Evolutionary conservation across 2,329 filamentous ascomycete species (phyloP).

Genomic region (Pseudogymnoascus sp.): DNA sequence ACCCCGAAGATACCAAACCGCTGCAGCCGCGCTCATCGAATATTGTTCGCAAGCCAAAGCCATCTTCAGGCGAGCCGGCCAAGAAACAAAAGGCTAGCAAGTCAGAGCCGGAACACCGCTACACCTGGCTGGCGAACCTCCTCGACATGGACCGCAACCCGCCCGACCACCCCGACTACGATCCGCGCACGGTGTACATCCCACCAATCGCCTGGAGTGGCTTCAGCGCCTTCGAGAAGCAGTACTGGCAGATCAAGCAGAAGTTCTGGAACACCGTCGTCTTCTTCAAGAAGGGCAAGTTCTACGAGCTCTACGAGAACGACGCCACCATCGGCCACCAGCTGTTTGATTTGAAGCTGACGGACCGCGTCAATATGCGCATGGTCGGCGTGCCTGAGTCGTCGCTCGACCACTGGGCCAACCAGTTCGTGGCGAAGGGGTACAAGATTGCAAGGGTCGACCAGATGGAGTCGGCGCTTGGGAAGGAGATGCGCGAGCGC

Average conservation of each 20-base stretch:
- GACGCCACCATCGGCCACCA: slow-evolving; percentile 95
- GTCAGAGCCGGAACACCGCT: slow-evolving; percentile 76
- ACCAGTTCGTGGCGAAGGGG: slow-evolving; percentile 96
- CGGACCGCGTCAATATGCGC: slow-evolving; percentile 96
- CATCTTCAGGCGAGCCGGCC: slow-evolving; percentile 16
- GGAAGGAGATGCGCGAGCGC: slow-evolving; percentile 97
- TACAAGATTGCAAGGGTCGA: slow-evolving; percentile 96
- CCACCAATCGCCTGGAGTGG: slow-evolving; percentile 70
- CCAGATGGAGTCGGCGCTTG: slow-evolving; percentile 90
- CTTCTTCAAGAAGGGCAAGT: slow-evolving; percentile 99
- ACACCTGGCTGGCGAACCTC: slow-evolving; percentile 82
- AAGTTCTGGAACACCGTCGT: slow-evolving; percentile 97
- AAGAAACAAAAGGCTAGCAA: slow-evolving; percentile 56
- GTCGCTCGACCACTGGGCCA: slow-evolving; percentile 93
- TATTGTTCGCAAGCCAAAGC: slow-evolving; percentile 28
- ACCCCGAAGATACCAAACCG: slow-evolving; percentile 49
- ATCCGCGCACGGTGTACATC: slow-evolving; percentile 84
- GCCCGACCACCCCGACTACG: slow-evolving; percentile 75
- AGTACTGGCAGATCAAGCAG: slow-evolving; percentile 99
- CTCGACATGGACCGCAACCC: slow-evolving; percentile 76
- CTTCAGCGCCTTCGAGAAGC: slow-evolving; percentile 92
- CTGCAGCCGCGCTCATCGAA: slow-evolving; percentile 38
- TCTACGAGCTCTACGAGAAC: slow-evolving; percentile 97
- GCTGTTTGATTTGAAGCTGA: slow-evolving; percentile 94
- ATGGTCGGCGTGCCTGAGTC: slow-evolving; percentile 98